Conservation (phyloP, 306 rosid genomes). For the Benincasa hispida region DNA sequence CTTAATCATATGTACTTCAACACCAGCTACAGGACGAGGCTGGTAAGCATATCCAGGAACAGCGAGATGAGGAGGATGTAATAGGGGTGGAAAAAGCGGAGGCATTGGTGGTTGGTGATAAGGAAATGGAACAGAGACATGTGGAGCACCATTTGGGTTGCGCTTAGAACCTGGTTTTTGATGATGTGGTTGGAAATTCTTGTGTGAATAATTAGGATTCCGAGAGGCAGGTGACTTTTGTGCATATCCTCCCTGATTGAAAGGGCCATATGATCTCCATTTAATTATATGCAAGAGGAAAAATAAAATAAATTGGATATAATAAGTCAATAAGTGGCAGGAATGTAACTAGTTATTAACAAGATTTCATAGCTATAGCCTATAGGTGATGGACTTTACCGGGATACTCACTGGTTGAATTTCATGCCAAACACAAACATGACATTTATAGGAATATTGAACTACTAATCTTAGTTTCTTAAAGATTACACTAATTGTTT, state of each 20-base stretch:
- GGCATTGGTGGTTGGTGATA: constrained; percentile 44
- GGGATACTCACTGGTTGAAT: not conserved
- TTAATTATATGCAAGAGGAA: not conserved
- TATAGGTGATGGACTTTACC: not conserved
- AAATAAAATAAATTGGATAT: not conserved
- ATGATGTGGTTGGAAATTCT: constrained; percentile 44
- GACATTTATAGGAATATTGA: not conserved
- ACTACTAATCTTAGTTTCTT: not conserved
- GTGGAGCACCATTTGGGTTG: constrained; percentile 35
- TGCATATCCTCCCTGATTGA: constrained; percentile 30
- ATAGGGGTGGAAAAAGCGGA: constrained; percentile 47
- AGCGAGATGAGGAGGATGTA: constrained; percentile 49
- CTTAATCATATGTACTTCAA: constrained; percentile 44
- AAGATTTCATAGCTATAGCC: not conserved
- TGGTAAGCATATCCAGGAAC: constrained; percentile 60
- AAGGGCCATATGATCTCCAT: not conserved
- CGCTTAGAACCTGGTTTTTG: constrained; percentile 57
- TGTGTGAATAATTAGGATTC: constrained; percentile 35
- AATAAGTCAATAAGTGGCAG: not conserved
- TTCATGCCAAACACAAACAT: not conserved
- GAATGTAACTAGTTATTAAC: not conserved
- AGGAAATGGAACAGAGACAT: constrained; percentile 41
- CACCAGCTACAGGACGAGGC: constrained; percentile 46
- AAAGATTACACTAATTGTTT: not conserved
- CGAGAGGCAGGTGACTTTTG: constrained; percentile 51